These are phyloP conservation scores for Fusarium incarnatum DNA, from an alignment of 2,329 filamentous ascomycete genomes.

Conservation along the genomic window DNA sequence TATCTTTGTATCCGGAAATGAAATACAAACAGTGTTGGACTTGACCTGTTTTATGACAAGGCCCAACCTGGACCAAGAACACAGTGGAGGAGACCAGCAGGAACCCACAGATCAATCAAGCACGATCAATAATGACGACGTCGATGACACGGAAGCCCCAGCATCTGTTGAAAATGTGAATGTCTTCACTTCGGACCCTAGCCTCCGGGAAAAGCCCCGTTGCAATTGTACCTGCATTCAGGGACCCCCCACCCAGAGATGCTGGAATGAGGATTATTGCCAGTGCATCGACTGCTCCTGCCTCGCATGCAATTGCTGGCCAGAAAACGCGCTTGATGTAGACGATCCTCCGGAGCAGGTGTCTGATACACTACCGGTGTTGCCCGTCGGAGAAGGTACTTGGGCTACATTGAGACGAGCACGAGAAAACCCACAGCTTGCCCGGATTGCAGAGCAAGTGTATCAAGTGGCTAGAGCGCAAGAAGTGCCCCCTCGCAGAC, in stretches of 20 bases:
- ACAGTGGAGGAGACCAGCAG: not conserved
- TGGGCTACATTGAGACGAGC: not conserved
- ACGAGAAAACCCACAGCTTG: not conserved
- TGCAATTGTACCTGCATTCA: not conserved
- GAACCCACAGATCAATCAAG: not conserved
- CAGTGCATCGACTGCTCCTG: not conserved
- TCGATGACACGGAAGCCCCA: not conserved
- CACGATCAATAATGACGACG: not conserved
- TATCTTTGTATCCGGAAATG: not conserved
- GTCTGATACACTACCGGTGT: not conserved
- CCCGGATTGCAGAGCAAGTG: not conserved
- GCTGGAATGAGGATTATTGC: not conserved
- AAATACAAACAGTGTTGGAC: not conserved
- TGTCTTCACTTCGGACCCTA: not conserved
- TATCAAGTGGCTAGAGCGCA: not conserved
- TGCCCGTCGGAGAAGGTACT: not conserved
- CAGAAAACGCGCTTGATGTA: not conserved
- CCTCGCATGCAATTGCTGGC: not conserved
- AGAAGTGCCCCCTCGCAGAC: not conserved
- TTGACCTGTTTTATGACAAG: not conserved
- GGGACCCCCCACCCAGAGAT: not conserved
- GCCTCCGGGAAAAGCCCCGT: not conserved
- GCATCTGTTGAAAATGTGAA: conserved; percentile 1
- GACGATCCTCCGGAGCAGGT: not conserved
- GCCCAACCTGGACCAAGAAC: not conserved